Percentiles rank a stretch among this genome's conserved stretches.
These are phyloP conservation scores for Suhomyces sp. DNA, from an alignment of 805 yeast species.

Conservation along the genomic window DNA sequence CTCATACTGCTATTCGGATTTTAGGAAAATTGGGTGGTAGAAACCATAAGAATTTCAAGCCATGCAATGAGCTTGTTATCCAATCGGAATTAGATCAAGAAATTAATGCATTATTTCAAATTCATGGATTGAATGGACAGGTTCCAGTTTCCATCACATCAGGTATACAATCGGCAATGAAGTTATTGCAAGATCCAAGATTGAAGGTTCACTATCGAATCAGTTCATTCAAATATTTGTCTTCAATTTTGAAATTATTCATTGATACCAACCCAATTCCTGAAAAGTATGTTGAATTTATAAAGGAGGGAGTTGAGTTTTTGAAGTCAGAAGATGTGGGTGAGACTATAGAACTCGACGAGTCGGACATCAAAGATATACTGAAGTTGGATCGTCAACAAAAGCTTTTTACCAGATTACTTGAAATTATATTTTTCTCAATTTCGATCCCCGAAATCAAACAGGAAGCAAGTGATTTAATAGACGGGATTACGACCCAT, in stretches of 20 bases:
- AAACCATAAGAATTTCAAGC: conserved; percentile 78
- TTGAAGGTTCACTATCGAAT: conserved; percentile 65
- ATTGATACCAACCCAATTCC: conserved; percentile 57
- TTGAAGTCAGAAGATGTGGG: conserved; percentile 41
- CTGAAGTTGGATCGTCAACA: conserved; percentile 59
- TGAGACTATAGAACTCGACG: conserved; percentile 32
- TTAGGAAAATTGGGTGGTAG: conserved; percentile 96
- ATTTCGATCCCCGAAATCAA: conserved; percentile 70
- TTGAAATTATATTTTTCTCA: conserved; percentile 73
- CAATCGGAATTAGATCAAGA: conserved; percentile 63
- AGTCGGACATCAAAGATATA: conserved; percentile 47
- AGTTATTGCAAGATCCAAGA: conserved; percentile 66
- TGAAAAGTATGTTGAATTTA: conserved; percentile 37
- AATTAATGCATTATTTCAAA: conserved; percentile 62
- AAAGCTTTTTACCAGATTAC: conserved; percentile 57
- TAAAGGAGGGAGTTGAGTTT: conserved; percentile 50
- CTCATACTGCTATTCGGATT: conserved; percentile 90
- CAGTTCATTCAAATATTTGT: conserved; percentile 74
- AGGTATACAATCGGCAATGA: conserved; percentile 76
- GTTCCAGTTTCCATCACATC: conserved; percentile 80
- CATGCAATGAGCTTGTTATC: conserved; percentile 64
- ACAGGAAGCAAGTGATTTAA: conserved; percentile 62
- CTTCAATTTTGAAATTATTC: conserved; percentile 64
- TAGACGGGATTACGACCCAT: conserved; percentile 73
- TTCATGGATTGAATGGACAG: conserved; percentile 61